Evolutionary conservation across 1,284 basidiomycete species (phyloP).

Genomic region (Ceratobasidium sp.): DNA sequence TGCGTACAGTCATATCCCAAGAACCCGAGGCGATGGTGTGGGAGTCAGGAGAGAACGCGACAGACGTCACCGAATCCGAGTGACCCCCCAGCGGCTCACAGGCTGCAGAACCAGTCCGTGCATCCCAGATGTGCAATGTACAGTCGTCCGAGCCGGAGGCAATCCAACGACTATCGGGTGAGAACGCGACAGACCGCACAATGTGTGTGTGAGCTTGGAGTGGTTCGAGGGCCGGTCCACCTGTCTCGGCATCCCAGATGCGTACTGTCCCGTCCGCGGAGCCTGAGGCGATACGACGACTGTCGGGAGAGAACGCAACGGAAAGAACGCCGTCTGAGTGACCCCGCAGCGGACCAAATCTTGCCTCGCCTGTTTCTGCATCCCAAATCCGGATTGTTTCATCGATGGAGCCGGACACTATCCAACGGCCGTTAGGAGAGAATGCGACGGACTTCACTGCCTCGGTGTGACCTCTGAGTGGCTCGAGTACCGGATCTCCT

Average conservation of each 20-base stretch:
- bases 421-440: conserved; percentile 12
- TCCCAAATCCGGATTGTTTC: conserved; percentile 39
- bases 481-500: neutral
- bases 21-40: conserved; percentile 19
- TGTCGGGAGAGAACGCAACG: conserved; percentile 30
- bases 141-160: conserved; percentile 9
- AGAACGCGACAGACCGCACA: conserved; percentile 17
- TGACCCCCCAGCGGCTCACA: conserved; percentile 3
- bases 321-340: neutral
- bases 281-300: conserved; percentile 8
- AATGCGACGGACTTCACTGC: conserved; percentile 20
- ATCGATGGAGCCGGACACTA: conserved; percentile 15
- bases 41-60: conserved; percentile 40
- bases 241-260: conserved; percentile 4
- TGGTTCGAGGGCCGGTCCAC: neutral
- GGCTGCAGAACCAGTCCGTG: neutral
- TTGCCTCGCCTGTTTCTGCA: neutral
- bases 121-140: conserved; percentile 26
- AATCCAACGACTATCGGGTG: conserved; percentile 24
- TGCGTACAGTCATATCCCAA: conserved; percentile 12
- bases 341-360: conserved; percentile 1
- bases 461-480: conserved; percentile 8
- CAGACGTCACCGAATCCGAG: neutral
- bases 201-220: neutral
- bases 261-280: conserved; percentile 29